Evolutionary conservation across 805 yeast species (phyloP), one percentile per base, ranked within the genome.

Genomic region (Kluyveromyces dobzhanskii): DNA sequence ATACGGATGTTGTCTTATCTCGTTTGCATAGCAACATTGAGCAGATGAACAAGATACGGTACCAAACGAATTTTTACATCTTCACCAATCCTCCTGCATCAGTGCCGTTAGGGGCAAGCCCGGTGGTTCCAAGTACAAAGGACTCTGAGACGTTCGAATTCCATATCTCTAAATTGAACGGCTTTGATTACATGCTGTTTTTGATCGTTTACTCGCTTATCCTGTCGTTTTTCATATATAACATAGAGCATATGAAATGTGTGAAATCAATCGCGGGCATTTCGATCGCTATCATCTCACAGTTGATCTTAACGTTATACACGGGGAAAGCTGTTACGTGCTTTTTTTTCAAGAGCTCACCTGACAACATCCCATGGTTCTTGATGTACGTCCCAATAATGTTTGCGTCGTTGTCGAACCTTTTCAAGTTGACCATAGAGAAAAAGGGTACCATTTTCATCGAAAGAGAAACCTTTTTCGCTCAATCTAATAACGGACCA

Each of bases 21-120:
- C 41, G 47, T 3, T 58, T 70, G 60, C 61, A 61, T 24, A 18
- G 40, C 4, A 65, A 67, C 47, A 27, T 68, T 29, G 38, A 35
- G 14, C 29, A 37, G 10, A 21, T 65, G 9, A 40, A 49, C 32
- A 36, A 43, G 9, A 44, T 48, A 13, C 25, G 45, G 11, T 42
- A 47, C 17, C 38, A 49, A 23, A 45, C 47, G 10, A 41, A 49
- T 35, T 40, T 52, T 42, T 47, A 53, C 39, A 40, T 47, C 17
- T 36, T 41, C 32, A 13, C 34, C 23, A 37, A 39, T 32, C 30
- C 36, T 9, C 35, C 11, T 26, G 8, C 18, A n/a, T 9, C 24
- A 4, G 11, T 25, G 13, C 30, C 37, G 11, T 18, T 13, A 17
- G 9, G 24, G n/a, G n/a, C n/a, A n/a, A n/a, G n/a, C n/a, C n/a